Base-by-base conservation (phyloP, 805 yeast genomes). In the Hemisphaericaspora nanyangensis region DNA sequence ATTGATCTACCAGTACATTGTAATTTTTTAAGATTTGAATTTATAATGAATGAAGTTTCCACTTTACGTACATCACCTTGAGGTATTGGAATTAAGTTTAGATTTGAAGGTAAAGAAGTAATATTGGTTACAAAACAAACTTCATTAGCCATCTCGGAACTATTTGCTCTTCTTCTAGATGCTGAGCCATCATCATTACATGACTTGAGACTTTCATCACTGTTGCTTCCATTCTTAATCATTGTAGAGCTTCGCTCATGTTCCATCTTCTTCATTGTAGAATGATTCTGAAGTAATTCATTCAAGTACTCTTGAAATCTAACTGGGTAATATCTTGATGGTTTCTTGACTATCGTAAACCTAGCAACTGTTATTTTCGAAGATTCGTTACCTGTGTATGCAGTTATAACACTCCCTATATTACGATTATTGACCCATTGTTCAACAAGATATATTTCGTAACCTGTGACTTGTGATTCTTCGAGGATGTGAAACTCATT, bases 381-480 rank as follows among this genome's bases (percentile, higher is more conserved):
- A n/a, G 69, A 68, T 5, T 76, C 55, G 53, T 88, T 85, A 3
- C 99, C 99, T 0, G 98, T 91, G 58, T 76, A 93, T 0, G 91
- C 78, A 1, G 93, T 79, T 13, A 91, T 81, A 5, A 85, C 71
- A 1, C 83, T 72, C 18, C 85, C 80, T 10, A 79, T 64, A 30
- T 75, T 69, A 32, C 98, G 68, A 42, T 80, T 81, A 25, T 83
- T 72, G 3, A 85, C 82, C 99, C 99, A 93, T 59, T 91, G 97
- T 58, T 93, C 98, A 8, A 91, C 95, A 28, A 93, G 70, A 57
- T 93, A 93, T 12, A 85, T 76, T 60, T 93, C 98, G 55, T 84
- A 88, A 1, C 99, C 98, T 1, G 68, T 51, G 17, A 83, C 68
- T 7, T 61, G 63, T 4, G 79, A 60, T 38, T 68, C 72, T 33